Percentiles rank a stretch among this genome's conserved stretches.
phyloP scores from a whole-genome alignment of 495 filamentous ascomycete species.

The Alectoria sarmentosa region DNA sequence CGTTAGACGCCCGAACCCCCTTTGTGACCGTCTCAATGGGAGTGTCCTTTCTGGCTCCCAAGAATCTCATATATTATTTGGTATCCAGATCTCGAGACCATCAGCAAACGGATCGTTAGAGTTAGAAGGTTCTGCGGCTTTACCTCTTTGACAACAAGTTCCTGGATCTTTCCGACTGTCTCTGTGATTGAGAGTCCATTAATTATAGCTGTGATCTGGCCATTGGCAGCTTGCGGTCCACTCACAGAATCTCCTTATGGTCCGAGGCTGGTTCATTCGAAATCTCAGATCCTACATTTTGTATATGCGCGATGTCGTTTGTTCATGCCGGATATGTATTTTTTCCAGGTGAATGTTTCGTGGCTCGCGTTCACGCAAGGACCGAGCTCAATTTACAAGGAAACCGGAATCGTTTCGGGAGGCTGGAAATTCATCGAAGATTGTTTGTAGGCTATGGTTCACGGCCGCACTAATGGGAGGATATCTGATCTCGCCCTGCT shows the following conservation, averaged over 20 bases:
- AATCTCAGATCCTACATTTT: neutral
- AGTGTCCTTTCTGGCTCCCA: neutral
- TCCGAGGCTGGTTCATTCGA: neutral
- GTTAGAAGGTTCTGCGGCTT: neutral
- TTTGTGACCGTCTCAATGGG: neutral
- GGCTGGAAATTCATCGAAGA: neutral
- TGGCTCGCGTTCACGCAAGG: neutral
- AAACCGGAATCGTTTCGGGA: neutral
- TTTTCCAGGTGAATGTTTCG: neutral
- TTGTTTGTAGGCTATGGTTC: neutral
- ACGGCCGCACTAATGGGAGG: constrained; percentile 11
- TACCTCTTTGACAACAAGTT: neutral
- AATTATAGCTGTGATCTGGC: neutral
- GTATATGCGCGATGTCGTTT: constrained; percentile 2
- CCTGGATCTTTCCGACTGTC: neutral
- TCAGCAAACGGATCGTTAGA: neutral
- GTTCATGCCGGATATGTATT: constrained; percentile 4
- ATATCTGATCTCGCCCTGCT: constrained; percentile 1
- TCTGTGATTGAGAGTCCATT: neutral
- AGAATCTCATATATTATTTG: constrained; percentile 6
- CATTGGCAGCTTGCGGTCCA: neutral
- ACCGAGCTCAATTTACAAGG: constrained; percentile 2
- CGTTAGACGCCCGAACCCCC: neutral
- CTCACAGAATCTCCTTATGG: neutral
- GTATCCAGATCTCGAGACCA: constrained; percentile 1